Conservation (phyloP, 345 rosid genomes). For the Noccaea caerulescens region DNA sequence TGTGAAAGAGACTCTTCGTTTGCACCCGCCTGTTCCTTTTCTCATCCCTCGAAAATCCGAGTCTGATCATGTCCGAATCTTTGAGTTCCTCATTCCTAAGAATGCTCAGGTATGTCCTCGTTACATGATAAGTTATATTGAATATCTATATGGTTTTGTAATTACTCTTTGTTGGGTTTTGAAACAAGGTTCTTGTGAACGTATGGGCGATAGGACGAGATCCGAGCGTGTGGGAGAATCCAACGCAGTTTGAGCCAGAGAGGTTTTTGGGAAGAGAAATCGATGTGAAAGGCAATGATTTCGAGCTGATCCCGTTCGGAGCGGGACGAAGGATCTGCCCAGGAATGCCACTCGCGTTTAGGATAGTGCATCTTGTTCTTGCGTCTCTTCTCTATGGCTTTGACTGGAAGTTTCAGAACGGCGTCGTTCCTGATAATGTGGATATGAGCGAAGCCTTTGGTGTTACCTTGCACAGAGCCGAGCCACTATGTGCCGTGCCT, state of each 20-base stretch:
- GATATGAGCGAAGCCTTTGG: conserved; percentile 47
- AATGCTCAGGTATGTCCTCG: conserved; percentile 17
- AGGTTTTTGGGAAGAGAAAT: conserved; percentile 24
- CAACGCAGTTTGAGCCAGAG: conserved; percentile 41
- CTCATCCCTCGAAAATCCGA: conserved; percentile 43
- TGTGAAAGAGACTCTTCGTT: conserved; percentile 45
- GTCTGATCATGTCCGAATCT: conserved; percentile 22
- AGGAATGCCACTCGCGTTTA: conserved; percentile 46
- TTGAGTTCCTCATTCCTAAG: conserved; percentile 31
- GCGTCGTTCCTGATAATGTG: conserved; percentile 38
- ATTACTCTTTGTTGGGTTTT: neutral
- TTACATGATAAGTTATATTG: neutral
- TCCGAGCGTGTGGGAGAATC: conserved; percentile 39
- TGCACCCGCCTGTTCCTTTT: conserved; percentile 51
- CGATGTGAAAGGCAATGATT: conserved; percentile 36
- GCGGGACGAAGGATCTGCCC: conserved; percentile 40
- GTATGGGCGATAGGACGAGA: conserved; percentile 48
- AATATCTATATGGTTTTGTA: neutral
- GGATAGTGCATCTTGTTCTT: conserved; percentile 51
- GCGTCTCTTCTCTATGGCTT: conserved; percentile 47
- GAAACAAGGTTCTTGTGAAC: conserved; percentile 38
- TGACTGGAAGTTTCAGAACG: conserved; percentile 46
- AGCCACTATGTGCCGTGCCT: conserved; percentile 34
- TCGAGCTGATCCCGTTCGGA: conserved; percentile 38
- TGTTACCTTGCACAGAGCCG: conserved; percentile 35